A percentile compares a stretch with the other conserved stretches of the same genome.
Conservation (phyloP, 371 early-diverging fungal genomes). For the Zopfochytrium polystomum region DNA sequence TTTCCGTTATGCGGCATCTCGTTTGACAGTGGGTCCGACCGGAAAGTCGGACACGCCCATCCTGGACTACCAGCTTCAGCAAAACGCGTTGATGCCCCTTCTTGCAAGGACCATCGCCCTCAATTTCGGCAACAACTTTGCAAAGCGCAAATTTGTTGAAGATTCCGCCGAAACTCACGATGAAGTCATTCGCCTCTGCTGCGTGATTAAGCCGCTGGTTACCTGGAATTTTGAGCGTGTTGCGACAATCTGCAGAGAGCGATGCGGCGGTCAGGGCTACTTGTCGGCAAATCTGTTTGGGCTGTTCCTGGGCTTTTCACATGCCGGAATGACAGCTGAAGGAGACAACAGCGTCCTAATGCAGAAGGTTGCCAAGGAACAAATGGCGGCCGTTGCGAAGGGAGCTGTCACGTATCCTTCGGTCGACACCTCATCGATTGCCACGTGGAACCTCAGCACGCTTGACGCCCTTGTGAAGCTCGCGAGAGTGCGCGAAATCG, state of each 20-base stretch:
- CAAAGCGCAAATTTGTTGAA: slow-evolving; percentile 52
- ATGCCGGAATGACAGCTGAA: slow-evolving; percentile 71
- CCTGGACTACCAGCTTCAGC: slow-evolving; percentile 69
- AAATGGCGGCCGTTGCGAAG: slow-evolving; percentile 52
- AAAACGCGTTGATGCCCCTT: slow-evolving; percentile 66
- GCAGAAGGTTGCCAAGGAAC: slow-evolving; percentile 72
- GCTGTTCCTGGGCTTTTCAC: slow-evolving; percentile 40
- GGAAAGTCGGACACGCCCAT: slow-evolving; percentile 72
- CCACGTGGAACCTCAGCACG: slow-evolving; percentile 43
- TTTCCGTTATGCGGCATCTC: slow-evolving; percentile 63
- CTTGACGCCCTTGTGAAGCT: slow-evolving; percentile 48
- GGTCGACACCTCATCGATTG: slow-evolving; percentile 34
- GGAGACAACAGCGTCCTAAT: slow-evolving; percentile 71
- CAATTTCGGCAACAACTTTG: slow-evolving; percentile 68
- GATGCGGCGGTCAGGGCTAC: slow-evolving; percentile 75
- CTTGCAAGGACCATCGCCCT: slow-evolving; percentile 60
- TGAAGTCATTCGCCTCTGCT: slow-evolving; percentile 65
- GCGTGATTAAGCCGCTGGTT: slow-evolving; percentile 59
- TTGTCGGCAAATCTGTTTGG: slow-evolving; percentile 58
- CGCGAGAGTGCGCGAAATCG: slow-evolving; percentile 49
- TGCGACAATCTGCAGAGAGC: slow-evolving; percentile 63
- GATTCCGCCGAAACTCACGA: slow-evolving; percentile 23
- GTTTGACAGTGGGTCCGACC: slow-evolving; percentile 66
- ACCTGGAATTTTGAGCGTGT: slow-evolving; percentile 53
- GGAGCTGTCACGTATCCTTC: slow-evolving; percentile 43